Percentiles rank a stretch among this genome's conserved stretches.
phyloP scores from a whole-genome alignment of 2,329 filamentous ascomycete genomes.

The Cladorrhinum sp. region DNA sequence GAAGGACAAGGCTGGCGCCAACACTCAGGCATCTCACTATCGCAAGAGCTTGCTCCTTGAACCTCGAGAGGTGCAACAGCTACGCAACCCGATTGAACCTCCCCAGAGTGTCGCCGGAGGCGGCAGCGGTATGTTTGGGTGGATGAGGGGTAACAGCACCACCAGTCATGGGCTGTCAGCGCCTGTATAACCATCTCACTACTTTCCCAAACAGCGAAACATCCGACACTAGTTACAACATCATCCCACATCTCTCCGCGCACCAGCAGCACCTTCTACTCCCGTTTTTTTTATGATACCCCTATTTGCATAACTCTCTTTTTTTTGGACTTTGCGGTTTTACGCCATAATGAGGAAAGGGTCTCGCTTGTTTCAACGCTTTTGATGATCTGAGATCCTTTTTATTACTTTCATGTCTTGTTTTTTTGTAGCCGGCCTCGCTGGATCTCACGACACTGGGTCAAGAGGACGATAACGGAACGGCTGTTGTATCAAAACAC shows the following conservation, averaged over 20 bases:
- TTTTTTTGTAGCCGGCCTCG: not conserved
- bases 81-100: slow-evolving; percentile 30
- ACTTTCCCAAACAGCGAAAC: not conserved
- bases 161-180: slow-evolving; percentile 17
- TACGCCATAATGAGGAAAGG: slow-evolving; percentile 14
- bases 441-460: not conserved
- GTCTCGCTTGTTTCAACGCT: not conserved
- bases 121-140: slow-evolving; percentile 29
- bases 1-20: slow-evolving; percentile 44
- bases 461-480: not conserved
- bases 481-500: not conserved
- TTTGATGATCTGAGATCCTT: not conserved
- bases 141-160: slow-evolving; percentile 28
- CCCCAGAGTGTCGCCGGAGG: slow-evolving; percentile 16
- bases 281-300: slow-evolving; percentile 25
- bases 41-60: slow-evolving; percentile 82
- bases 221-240: too few relatives aligned
- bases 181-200: slow-evolving; percentile 13
- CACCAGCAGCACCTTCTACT: slow-evolving; percentile 1
- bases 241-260: not conserved
- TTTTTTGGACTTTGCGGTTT: slow-evolving; percentile 15
- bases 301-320: slow-evolving; percentile 18
- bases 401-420: not conserved
- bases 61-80: slow-evolving; percentile 57
- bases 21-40: slow-evolving; percentile 65